These are phyloP conservation scores for Rhodofomes roseus DNA, from an alignment of 1,284 basidiomycete genomes.

Conservation along the genomic window DNA sequence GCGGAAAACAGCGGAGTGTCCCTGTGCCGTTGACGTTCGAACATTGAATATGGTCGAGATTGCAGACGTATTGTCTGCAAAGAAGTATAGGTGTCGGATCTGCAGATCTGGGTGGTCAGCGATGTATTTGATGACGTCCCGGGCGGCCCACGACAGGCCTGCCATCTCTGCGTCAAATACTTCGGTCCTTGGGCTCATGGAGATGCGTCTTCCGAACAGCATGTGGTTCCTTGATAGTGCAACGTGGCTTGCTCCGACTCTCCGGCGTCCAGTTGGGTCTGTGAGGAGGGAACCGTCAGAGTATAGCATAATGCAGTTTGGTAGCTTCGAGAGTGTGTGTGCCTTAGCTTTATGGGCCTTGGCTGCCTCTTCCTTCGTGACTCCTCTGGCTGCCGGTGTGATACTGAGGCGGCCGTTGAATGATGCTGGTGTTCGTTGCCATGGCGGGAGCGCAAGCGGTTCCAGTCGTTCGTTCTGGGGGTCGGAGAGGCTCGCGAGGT, in stretches of 20 bases:
- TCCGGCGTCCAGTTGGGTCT: not conserved
- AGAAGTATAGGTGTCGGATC: constrained; percentile 3
- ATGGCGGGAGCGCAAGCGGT: constrained; percentile 3
- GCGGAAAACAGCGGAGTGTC: not conserved
- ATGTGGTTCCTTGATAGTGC: not conserved
- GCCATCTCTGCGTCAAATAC: too few relatives aligned
- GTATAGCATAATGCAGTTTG: not conserved
- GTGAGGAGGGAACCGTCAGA: constrained; percentile 1
- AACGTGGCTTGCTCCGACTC: not conserved
- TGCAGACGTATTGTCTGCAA: not conserved
- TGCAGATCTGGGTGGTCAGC: not conserved
- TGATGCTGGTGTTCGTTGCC: not conserved
- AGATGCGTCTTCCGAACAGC: not conserved
- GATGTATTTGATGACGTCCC: not conserved
- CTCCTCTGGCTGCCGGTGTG: not conserved
- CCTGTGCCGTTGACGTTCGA: not conserved
- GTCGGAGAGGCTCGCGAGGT: not conserved
- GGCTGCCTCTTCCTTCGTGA: not conserved
- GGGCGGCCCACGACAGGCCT: constrained; percentile 3
- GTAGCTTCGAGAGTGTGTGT: not conserved
- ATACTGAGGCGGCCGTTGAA: not conserved
- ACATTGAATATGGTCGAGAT: not conserved
- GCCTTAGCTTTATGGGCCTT: not conserved
- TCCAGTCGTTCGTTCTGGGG: not conserved
- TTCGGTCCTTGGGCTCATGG: not conserved